Percentiles rank a stretch among this genome's conserved stretches.
Evolutionary conservation across 192 early-diverging fungal genomes (phyloP).

Genomic region (Gaertneriomyces sp.): DNA sequence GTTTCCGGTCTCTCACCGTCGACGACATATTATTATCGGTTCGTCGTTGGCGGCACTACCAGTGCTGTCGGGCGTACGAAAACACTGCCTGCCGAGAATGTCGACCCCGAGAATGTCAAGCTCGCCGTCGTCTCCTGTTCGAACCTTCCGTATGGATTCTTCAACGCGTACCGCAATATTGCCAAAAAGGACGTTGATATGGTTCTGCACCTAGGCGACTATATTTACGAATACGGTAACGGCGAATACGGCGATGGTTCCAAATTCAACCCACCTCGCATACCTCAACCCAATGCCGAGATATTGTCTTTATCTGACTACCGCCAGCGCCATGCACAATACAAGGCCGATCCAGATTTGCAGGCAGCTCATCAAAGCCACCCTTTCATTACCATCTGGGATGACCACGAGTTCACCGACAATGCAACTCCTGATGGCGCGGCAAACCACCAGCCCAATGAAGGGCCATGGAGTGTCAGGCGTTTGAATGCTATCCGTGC

Average conservation of each 20-base stretch:
- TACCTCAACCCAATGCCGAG: slow-evolving; percentile 31
- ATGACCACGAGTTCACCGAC: slow-evolving; percentile 46
- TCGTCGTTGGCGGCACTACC: background rate
- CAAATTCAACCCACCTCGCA: slow-evolving; percentile 16
- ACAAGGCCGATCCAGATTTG: slow-evolving; percentile 38
- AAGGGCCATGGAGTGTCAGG: slow-evolving; percentile 22
- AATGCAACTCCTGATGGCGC: slow-evolving; percentile 24
- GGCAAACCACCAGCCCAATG: background rate
- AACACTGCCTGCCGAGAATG: slow-evolving; percentile 33
- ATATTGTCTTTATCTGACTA: slow-evolving; percentile 32
- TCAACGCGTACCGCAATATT: slow-evolving; percentile 38
- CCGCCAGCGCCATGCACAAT: slow-evolving; percentile 38
- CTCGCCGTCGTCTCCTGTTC: slow-evolving; percentile 41
- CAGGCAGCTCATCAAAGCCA: slow-evolving; percentile 26
- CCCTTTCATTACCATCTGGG: slow-evolving; percentile 39
- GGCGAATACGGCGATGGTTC: slow-evolving; percentile 36
- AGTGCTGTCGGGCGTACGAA: slow-evolving; percentile 33
- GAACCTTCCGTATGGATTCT: slow-evolving; percentile 36
- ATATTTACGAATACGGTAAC: slow-evolving; percentile 43
- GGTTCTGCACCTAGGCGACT: slow-evolving; percentile 41
- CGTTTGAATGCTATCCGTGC: slow-evolving; percentile 36
- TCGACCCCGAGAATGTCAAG: slow-evolving; percentile 14
- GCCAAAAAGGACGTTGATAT: slow-evolving; percentile 34
- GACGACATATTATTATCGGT: slow-evolving; percentile 20
- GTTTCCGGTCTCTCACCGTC: slow-evolving; percentile 29